A percentile compares a stretch with the other conserved stretches of the same genome.
Conservation (phyloP, 1,284 basidiomycete species). For the Ganoderma sinense region DNA sequence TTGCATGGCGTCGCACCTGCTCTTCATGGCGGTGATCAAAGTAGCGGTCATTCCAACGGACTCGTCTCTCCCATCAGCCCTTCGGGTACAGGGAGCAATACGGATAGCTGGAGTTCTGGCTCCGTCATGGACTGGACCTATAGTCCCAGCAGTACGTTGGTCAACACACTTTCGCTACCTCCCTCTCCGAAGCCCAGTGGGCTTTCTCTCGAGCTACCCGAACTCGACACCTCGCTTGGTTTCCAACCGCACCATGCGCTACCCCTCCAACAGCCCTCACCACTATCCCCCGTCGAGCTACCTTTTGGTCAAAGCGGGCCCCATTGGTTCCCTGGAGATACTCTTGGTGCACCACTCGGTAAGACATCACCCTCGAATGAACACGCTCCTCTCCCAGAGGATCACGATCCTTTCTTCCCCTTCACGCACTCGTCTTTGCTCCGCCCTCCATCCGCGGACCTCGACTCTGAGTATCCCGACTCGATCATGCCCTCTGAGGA, state of each 20-base stretch:
- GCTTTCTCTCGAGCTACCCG: constrained; percentile 17
- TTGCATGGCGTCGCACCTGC: too few species aligned
- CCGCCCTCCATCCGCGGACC: constrained; percentile 21
- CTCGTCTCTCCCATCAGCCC: constrained; percentile 14
- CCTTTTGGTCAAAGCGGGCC: constrained; percentile 13
- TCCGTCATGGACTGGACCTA: constrained; percentile 24
- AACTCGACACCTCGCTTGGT: constrained; percentile 16
- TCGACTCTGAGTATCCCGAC: constrained; percentile 32
- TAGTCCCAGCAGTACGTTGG: constrained; percentile 24
- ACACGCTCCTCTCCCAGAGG: constrained; percentile 14
- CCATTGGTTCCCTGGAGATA: constrained; percentile 12
- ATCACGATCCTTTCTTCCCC: constrained; percentile 26
- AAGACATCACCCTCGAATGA: constrained; percentile 2
- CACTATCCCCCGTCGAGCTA: constrained; percentile 24
- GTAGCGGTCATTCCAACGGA: constrained; percentile 12
- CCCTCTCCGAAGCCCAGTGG: constrained; percentile 21
- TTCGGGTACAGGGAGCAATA: neutral
- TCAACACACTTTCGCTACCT: constrained; percentile 8
- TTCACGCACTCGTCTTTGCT: constrained; percentile 19
- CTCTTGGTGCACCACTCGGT: neutral
- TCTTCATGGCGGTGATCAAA: neutral
- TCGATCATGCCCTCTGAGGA: constrained; percentile 34
- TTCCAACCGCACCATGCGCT: constrained; percentile 4
- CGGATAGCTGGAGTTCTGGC: constrained; percentile 1
- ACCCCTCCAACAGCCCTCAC: constrained; percentile 14